A percentile compares a stretch with the other conserved stretches of the same genome.
Conservation (phyloP, 257 asterid genomes). For the Scutellaria minor region DNA sequence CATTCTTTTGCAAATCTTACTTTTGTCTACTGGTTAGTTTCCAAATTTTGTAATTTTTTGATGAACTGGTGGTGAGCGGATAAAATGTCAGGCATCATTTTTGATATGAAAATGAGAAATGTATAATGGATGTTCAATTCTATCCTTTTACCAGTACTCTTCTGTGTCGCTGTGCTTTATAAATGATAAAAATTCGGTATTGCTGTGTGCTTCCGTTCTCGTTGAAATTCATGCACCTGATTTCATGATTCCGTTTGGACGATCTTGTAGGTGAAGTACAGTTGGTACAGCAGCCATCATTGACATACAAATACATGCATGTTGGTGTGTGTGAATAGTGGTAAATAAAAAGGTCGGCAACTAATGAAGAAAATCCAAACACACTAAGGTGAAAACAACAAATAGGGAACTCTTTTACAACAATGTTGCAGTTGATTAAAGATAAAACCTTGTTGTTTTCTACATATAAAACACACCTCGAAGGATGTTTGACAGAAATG, state of each 20-base stretch:
- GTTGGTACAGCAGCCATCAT: too few species aligned
- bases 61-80: slow-evolving; percentile 15
- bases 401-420: not conserved
- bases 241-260: too few species aligned
- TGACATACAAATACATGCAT: too few species aligned
- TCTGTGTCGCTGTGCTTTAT: too few species aligned
- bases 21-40: slow-evolving; percentile 10
- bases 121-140: not conserved
- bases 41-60: slow-evolving; percentile 24
- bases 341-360: not conserved
- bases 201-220: too few species aligned
- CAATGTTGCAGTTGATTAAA: not conserved
- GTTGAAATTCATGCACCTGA: too few species aligned
- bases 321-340: not conserved
- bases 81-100: not conserved
- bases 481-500: not conserved
- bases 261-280: too few species aligned
- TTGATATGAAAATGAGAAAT: slow-evolving; percentile 25
- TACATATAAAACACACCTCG: not conserved
- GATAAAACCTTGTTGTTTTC: not conserved
- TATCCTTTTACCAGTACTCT: not conserved
- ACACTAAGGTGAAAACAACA: not conserved
- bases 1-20: slow-evolving; percentile 31
- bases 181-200: too few species aligned
- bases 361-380: not conserved